Evolutionary conservation across 2,329 filamentous ascomycete species (phyloP), one percentile per base, ranked within the genome.

Genomic region (Davidsoniella virescens): DNA sequence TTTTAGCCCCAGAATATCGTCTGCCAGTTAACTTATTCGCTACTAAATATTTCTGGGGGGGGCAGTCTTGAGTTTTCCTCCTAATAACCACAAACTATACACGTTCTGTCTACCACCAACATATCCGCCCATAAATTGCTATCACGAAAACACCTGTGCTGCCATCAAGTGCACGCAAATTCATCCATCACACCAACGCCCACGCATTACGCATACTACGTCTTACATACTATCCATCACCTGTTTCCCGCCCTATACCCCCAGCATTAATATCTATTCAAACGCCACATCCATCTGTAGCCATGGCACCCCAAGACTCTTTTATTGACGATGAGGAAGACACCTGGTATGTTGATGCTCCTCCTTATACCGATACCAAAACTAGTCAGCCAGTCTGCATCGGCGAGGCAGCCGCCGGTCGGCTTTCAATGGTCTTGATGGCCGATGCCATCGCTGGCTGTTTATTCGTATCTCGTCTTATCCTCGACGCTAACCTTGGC

Each of bases 251-350:
- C 57, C 57, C 54, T 54, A 51, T 50, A 49, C 54, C 51, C 51
- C 47, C 50, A 33, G 49, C 44, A 48, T 49, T 48, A 52, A 54
- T 44, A 49, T 53, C 33, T 41, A 12, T 33, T 49, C n/a, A 20
- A 12, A 17, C 40, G 12, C 20, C 50, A 23, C 38, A 12, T 42
- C 33, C 38, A 12, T 42, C 33, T 25, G 14, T 29, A 26, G 67
- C 56, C 54, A 82, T 82, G 78, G 76, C 78, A 51, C 78, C 78
- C 51, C 76, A 82, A 68, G 80, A 84, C 62, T 75, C 71, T 57
- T 82, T 82, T 63, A 75, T 84, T 63, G 80, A 83, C 57, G 79
- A 84, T 60, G 79, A 82, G 61, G 79, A 82, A 59, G 78, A 83
- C 59, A 74, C 71, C 56, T 83, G 78, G 79, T 83, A 70, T 58